Conservation (phyloP, 371 early-diverging fungal species). For the Dinochytrium kinnereticum region DNA sequence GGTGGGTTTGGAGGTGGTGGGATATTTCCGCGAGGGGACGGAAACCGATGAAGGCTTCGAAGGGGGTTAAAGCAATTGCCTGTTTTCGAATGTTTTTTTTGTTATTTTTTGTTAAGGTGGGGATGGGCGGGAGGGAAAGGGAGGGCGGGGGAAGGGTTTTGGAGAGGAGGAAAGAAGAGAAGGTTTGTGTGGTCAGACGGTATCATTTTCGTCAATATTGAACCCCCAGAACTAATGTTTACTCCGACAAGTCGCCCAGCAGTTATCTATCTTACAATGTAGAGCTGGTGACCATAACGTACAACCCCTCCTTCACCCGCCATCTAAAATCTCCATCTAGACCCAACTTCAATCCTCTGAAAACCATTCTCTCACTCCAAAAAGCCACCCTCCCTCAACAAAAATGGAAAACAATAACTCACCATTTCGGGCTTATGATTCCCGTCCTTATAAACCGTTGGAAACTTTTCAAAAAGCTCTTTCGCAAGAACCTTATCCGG, state of each 20-base stretch:
- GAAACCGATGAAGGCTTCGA: constrained; percentile 97
- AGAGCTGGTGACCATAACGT: too few species aligned
- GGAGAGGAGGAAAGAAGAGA: too few species aligned
- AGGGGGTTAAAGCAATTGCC: constrained; percentile 92
- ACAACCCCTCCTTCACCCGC: too few species aligned
- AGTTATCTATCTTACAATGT: too few species aligned
- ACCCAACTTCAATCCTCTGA: not conserved
- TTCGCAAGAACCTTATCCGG: constrained; percentile 90
- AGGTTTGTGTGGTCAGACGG: too few species aligned
- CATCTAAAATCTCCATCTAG: too few species aligned
- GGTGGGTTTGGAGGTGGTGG: constrained; percentile 66
- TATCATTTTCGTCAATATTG: too few species aligned
- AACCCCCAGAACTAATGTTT: too few species aligned
- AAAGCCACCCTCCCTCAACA: not conserved
- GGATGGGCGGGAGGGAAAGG: too few species aligned
- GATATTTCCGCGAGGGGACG: constrained; percentile 82
- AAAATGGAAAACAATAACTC: not conserved
- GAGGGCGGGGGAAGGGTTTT: too few species aligned
- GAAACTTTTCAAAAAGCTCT: constrained; percentile 70
- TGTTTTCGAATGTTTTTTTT: constrained; percentile 20
- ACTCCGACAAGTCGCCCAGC: too few species aligned
- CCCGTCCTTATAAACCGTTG: constrained; percentile 86
- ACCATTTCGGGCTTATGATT: constrained; percentile 98
- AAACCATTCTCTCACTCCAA: too few species aligned
- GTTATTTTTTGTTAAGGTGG: not conserved